These are phyloP conservation scores for Xylariaceae sp. DNA, from an alignment of 2,329 filamentous ascomycete genomes.

Conservation along the genomic window DNA sequence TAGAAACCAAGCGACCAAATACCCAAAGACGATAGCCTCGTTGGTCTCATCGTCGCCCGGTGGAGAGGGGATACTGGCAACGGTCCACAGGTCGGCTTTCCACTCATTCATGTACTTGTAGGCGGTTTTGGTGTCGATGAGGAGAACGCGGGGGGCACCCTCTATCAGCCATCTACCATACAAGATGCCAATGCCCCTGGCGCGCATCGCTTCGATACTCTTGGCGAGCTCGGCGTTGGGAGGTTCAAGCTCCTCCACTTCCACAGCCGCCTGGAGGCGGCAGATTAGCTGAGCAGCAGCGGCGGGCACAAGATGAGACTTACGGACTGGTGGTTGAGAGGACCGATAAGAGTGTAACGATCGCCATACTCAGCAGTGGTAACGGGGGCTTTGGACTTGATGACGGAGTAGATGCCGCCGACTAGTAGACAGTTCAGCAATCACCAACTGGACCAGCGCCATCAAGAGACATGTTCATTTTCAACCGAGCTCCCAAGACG, in stretches of 20 bases:
- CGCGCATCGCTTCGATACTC: slow-evolving; percentile 89
- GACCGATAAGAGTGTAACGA: slow-evolving; percentile 90
- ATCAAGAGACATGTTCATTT: background rate
- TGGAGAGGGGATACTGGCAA: slow-evolving; percentile 88
- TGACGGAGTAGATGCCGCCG: slow-evolving; percentile 96
- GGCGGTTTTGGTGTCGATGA: slow-evolving; percentile 92
- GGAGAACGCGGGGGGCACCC: slow-evolving; percentile 84
- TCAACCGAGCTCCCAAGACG: slow-evolving; percentile 27
- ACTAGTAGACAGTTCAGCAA: slow-evolving; percentile 50
- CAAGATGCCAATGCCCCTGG: slow-evolving; percentile 81
- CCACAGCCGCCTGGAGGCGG: slow-evolving; percentile 72
- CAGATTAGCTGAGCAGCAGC: slow-evolving; percentile 1
- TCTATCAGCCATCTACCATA: slow-evolving; percentile 98
- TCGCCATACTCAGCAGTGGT: slow-evolving; percentile 99
- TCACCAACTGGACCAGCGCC: background rate
- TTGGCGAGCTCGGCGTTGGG: slow-evolving; percentile 71
- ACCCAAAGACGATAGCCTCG: slow-evolving; percentile 95
- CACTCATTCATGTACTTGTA: slow-evolving; percentile 92
- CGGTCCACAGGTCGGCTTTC: slow-evolving; percentile 94
- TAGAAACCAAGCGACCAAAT: slow-evolving; percentile 95
- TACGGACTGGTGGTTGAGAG: slow-evolving; percentile 86
- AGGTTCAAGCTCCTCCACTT: slow-evolving; percentile 90
- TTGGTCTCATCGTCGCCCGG: slow-evolving; percentile 92
- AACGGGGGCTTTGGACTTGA: slow-evolving; percentile 97
- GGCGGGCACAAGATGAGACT: slow-evolving; percentile 31